These are phyloP conservation scores for Chaetomium tenue DNA, from an alignment of 495 filamentous ascomycete genomes.

Conservation along the genomic window DNA sequence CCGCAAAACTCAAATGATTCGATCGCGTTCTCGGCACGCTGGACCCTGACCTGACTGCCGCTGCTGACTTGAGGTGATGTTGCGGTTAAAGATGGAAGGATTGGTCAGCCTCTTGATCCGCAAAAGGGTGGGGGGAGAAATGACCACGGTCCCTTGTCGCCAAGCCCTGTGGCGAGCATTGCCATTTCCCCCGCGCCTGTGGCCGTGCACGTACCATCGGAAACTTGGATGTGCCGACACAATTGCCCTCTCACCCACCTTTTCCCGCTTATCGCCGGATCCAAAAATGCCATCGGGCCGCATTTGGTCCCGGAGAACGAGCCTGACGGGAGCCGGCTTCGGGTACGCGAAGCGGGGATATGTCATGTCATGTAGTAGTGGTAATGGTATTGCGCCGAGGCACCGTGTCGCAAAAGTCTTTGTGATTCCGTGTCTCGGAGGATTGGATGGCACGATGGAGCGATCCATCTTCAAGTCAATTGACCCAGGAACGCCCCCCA, in stretches of 20 bases:
- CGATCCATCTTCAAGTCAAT: slow-evolving; percentile 10
- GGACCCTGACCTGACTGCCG: not conserved
- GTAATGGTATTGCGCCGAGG: too few relatives aligned
- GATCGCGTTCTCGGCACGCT: not conserved
- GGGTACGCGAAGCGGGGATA: not conserved
- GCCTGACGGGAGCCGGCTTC: not conserved
- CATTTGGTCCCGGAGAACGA: not conserved
- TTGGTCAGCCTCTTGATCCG: not conserved
- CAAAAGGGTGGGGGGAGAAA: not conserved
- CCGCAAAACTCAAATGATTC: too few relatives aligned
- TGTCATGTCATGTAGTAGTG: not conserved
- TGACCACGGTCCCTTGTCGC: slow-evolving; percentile 8
- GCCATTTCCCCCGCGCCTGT: not conserved
- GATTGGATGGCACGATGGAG: slow-evolving; percentile 9
- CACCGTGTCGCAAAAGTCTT: slow-evolving; percentile 6
- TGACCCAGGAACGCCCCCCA: slow-evolving; percentile 13
- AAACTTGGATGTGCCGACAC: too few relatives aligned
- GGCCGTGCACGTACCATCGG: not conserved
- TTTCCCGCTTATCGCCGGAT: slow-evolving; percentile 1
- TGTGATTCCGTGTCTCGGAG: not conserved
- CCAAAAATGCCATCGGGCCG: not conserved
- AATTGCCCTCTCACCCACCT: not conserved
- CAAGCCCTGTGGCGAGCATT: not conserved
- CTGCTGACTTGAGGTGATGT: not conserved
- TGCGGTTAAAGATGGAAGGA: not conserved